phyloP scores from a whole-genome alignment of 2,329 filamentous ascomycete genomes.

The Neoscytalidium dimidiatum region DNA sequence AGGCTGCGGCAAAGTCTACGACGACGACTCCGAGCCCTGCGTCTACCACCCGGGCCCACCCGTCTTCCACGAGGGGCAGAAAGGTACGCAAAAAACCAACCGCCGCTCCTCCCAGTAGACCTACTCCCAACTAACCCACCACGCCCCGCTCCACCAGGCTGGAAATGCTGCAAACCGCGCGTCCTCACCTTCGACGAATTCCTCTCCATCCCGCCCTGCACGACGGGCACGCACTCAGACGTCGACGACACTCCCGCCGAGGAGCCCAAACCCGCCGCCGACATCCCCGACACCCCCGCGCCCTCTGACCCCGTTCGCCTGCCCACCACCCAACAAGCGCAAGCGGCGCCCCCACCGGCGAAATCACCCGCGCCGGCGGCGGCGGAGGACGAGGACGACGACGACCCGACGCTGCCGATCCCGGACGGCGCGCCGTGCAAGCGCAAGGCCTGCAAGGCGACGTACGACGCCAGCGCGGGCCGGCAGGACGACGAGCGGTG shows the following conservation, averaged over 20 bases:
- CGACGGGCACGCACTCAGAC: constrained; percentile 86
- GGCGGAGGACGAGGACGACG: constrained; percentile 59
- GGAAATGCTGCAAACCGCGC: constrained; percentile 98
- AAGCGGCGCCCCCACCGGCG: constrained; percentile 21
- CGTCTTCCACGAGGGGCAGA: constrained; percentile 93
- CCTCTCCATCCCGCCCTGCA: constrained; percentile 88
- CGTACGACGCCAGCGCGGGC: constrained; percentile 23
- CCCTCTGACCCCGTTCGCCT: constrained; percentile 27
- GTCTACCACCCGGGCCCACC: constrained; percentile 91
- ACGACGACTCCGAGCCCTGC: constrained; percentile 75
- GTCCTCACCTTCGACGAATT: constrained; percentile 99
- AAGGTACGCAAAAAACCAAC: constrained; percentile 64
- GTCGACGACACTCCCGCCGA: constrained; percentile 69
- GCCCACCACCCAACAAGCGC: constrained; percentile 25
- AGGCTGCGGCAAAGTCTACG: constrained; percentile 87
- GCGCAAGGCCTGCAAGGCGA: constrained; percentile 70
- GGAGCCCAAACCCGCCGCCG: constrained; percentile 42
- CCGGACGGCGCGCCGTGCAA: constrained; percentile 72
- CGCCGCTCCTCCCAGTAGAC: not conserved
- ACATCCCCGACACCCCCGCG: constrained; percentile 13
- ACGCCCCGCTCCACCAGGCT: constrained; percentile 62
- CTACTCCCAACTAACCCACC: not conserved
- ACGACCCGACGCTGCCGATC: constrained; percentile 81
- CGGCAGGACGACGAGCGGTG: constrained; percentile 70
- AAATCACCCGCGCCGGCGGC: constrained; percentile 39